A percentile compares a stretch with the other conserved stretches of the same genome.
Conservation (phyloP, 2,329 filamentous ascomycete genomes). For the Claviceps capensis region DNA sequence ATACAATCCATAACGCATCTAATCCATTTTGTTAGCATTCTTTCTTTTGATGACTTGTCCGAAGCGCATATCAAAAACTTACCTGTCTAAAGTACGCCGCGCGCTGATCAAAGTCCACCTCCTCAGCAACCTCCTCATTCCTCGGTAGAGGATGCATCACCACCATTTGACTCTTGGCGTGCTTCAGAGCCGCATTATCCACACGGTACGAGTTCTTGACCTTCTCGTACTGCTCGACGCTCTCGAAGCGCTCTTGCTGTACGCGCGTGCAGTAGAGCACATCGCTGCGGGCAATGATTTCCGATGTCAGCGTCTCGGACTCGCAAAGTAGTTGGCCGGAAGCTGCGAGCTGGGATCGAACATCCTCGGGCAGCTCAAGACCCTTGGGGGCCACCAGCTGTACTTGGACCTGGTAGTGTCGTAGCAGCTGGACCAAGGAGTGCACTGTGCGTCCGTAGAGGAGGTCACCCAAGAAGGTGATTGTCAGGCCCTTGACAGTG, state of each 20-base stretch:
- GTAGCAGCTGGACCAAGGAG: conserved; percentile 84
- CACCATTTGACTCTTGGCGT: conserved; percentile 85
- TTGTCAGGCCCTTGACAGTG: conserved; percentile 86
- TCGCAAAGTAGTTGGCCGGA: conserved; percentile 69
- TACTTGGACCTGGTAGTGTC: conserved; percentile 88
- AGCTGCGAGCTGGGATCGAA: conserved; percentile 55
- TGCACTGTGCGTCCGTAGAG: conserved; percentile 90
- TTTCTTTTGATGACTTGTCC: not conserved
- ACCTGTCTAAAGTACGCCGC: conserved; percentile 99
- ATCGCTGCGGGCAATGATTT: conserved; percentile 75
- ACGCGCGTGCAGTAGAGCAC: conserved; percentile 95
- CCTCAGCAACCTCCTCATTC: conserved; percentile 85
- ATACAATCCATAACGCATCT: conserved; percentile 98
- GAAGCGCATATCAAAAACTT: conserved; percentile 27
- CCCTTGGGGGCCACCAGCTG: conserved; percentile 79
- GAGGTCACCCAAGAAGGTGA: conserved; percentile 91
- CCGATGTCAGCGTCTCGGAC: conserved; percentile 65
- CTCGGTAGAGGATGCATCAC: conserved; percentile 92
- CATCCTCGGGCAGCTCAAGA: conserved; percentile 61
- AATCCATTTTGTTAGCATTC: conserved; percentile 3
- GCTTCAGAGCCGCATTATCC: conserved; percentile 77
- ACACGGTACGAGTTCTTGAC: conserved; percentile 84
- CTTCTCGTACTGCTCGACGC: conserved; percentile 63
- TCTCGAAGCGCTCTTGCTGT: conserved; percentile 91
- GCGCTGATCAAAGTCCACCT: conserved; percentile 93